Evolutionary conservation across 2,329 filamentous ascomycete species (phyloP), one percentile per base, ranked within the genome.

Genomic region (Trichoderma asperellum): DNA sequence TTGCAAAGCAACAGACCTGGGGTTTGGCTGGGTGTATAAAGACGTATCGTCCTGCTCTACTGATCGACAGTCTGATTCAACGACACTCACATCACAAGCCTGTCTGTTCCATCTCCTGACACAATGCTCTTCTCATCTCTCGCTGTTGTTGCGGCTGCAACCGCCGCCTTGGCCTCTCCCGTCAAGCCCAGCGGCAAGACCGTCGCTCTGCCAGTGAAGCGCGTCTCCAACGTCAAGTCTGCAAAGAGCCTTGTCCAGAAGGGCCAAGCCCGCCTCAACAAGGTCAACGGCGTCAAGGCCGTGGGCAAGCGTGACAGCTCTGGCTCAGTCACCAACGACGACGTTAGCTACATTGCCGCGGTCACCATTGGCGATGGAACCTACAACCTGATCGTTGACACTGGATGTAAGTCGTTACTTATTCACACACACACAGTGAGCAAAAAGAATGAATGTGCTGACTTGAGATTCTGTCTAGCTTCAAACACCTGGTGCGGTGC

Each of bases 181-280:
- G 57, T 59, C 35, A 59, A 59, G 34, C 57, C 57, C 14, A 59
- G 21, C 27, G 57, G 21, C 57, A 59, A 59, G 57, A 59, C 35
- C 18, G 21, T 14, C 8, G 21, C 57, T 27, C 34, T 59, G 7
- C 27, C 57, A 5, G 57, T 59, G 21, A 59, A 59, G 21, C 57
- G 57, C 16, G 24, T 43, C 35, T 43, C 35, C 21, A 59, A 59
- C 34, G 57, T 59, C 35, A 59, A 59, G 24, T 59, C 57, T 11
- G 37, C 37, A 14, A 59, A 59, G 57, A 59, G 5, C 21, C 24
- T 59, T 29, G 57, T 59, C 35, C 35, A 59, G 27, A 59, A 59
- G 14, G 57, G 35, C 21, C 35, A 29, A 1, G 57, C 57, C 35
- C 57, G 57, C 10, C 37, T 59, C 14, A 40, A 16, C 57, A 59